Evolutionary conservation across 768 basidiomycete species (phyloP), one percentile per base, ranked within the genome.

Genomic region (Lenzites betulinus): DNA sequence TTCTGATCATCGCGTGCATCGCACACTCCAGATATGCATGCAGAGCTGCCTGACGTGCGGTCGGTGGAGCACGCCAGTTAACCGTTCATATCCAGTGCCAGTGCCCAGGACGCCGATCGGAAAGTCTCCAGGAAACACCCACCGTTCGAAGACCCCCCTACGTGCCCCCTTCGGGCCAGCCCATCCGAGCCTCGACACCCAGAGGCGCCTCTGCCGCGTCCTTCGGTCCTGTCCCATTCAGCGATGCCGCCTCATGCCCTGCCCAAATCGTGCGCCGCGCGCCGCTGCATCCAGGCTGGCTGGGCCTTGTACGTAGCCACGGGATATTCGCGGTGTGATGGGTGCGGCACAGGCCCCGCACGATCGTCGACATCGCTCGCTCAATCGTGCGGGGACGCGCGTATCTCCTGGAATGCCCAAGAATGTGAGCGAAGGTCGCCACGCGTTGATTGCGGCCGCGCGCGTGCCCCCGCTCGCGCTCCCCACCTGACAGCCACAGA

Each of bases 401-500:
- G 52, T 11, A 35, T 20, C 53, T 35, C 47, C 23, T 51, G 7
- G 53, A 54, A 54, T 49, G 53, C 36, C 39, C 33, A 54, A 44
- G 60, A 61, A 61, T 18, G 33, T 16, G 33, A 39, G 41, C 54
- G 54, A 55, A 55, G 53, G 41, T 46, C 41, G 48, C 25, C 54
- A 55, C 54, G 49, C 33, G 39, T 53, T 44, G 33, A 43, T 50
- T 15, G 22, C 49, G 41, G 20, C n/a, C 22, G 52, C 20, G 41
- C 49, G 22, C 42, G 48, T 55, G 49, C 41, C 39, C 36, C 15
- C 8, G 51, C 33, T 18, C 38, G 23, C 35, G 42, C 59, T n/a
- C 30, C 55, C 49, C 60, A 61, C 60, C 55, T 61, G 60, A 50
- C 41, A 39, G 18, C 16, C 22, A 20, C 20, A 50, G 48, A n/a